Base-by-base conservation (phyloP, 179 eudicot genomes). In the Spergularia azorica region DNA sequence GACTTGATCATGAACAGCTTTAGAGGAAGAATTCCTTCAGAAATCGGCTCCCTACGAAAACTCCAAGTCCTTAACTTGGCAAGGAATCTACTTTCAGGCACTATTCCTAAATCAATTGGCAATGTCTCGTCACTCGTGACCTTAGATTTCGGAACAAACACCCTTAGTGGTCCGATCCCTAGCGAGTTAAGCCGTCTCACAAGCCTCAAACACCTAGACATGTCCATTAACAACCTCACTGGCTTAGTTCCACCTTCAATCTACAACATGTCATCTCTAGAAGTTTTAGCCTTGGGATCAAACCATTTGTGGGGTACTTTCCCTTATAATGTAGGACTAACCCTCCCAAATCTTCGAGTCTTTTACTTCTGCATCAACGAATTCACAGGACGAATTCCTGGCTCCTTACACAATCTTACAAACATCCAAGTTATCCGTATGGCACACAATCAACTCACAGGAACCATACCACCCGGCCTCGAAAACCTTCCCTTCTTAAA, bases 261-360 rank as follows among this genome's bases (percentile, higher is more conserved):
- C 10, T 88, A 90, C 76, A 90, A 88, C 83, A 85, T 88, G 90
- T 85, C 94, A 32, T 85, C 90, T 1, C 71, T 90, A 16, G 87
- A 70, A 13, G 38, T 69, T 54, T 71, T 90, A 1, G 80, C 79
- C 50, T 61, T 90, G 60, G 89, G 91, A 67, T 79, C 89, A 17
- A 90, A 88, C 79, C 15, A 82, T 38, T 77, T 90, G 67, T 75
- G 71, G 73, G 91, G 91, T 65, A 77, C 74, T 3, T 39, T 88
- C 52, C 92, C 92, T 43, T 59, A 67, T 36, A 57, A 88, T 62
- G 71, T 90, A 26, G 92, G 92, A 17, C 61, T 80, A 18, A 87
- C 82, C 36, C 83, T 88, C 54, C 92, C 94, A 0, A 90, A 90
- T 72, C 87, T 90, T 69, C 73, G 67, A 39, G 69, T 21, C 39